Evolutionary conservation across 2,329 filamentous ascomycete species (phyloP), one percentile per base, ranked within the genome.

Genomic region (Gliomastix tumulicola): DNA sequence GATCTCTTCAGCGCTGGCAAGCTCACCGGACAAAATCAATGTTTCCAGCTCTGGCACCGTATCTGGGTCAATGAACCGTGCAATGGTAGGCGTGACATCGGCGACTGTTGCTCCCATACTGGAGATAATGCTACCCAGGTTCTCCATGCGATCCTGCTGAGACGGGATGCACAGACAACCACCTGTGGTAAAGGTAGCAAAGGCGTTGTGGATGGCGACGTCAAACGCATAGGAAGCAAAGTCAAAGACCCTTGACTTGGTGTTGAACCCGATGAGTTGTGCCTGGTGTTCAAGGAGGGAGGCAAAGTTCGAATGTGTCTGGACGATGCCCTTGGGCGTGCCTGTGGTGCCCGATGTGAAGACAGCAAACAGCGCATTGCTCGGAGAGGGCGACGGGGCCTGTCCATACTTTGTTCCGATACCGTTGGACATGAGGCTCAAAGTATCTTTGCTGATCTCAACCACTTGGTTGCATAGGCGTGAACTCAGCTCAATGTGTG

Each of bases 21-120:
- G 79, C 55, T 96, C 89, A 3, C 89, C 89, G 7, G 89, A 89
- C 0, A 88, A 94, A 45, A 96, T 95, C 54, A 96, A 95, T 0
- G 73, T 73, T 45, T 82, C 86, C 2, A 96, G 66, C 21, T n/a
- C n/a, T n/a, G n/a, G n/a, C n/a, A n/a, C n/a, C n/a, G n/a, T n/a
- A n/a, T n/a, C 21, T 19, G 41, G 21, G 18, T 41, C 17, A 7
- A 41, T 32, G 2, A 37, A 25, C 17, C 35, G 25, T 3, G 34
- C 39, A 16, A 43, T 32, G 6, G 41, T 34, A 5, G 39, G 41
- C 15, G 41, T 43, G 23, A 43, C 28, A 13, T 36, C 25, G 3
- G 30, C 31, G n/a, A 30, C 19, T 4, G 25, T 23, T 3, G 20
- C 30, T 15, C 16, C n/a, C 34, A 36, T 28, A 2, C 12, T 7